phyloP scores from a whole-genome alignment of 2,329 filamentous ascomycete species.

The Beauveria asiatica region DNA sequence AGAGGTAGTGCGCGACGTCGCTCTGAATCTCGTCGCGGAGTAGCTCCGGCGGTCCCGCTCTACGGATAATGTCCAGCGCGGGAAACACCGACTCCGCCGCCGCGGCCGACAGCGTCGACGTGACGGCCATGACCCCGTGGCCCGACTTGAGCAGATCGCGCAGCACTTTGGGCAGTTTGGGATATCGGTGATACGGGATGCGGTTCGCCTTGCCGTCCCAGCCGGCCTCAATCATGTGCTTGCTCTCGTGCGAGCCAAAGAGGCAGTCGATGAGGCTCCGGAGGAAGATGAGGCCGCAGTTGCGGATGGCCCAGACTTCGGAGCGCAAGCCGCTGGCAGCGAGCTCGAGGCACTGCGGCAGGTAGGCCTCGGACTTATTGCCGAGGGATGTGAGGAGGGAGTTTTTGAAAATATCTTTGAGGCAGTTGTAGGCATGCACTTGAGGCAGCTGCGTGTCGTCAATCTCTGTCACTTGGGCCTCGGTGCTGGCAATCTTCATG shows the following conservation, averaged over 20 bases:
- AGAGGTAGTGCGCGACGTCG: conserved; percentile 54
- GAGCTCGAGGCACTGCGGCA: conserved; percentile 68
- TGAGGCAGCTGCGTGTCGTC: conserved; percentile 68
- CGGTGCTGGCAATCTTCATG: conserved; percentile 46
- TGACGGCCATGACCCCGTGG: conserved; percentile 34
- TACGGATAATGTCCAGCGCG: conserved; percentile 70
- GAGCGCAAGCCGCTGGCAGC: conserved; percentile 73
- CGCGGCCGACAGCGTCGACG: conserved; percentile 22
- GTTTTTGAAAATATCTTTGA: conserved; percentile 86
- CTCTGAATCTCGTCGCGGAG: conserved; percentile 46
- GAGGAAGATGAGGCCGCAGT: conserved; percentile 84
- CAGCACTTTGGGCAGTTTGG: conserved; percentile 55
- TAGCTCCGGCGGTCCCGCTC: conserved; percentile 56
- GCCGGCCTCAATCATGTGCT: conserved; percentile 48
- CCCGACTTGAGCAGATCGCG: conserved; percentile 51
- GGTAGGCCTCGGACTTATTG: conserved; percentile 61
- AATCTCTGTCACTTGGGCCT: conserved; percentile 45
- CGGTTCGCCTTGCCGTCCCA: conserved; percentile 57
- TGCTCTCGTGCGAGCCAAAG: conserved; percentile 68
- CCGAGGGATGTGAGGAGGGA: conserved; percentile 66
- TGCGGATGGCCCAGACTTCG: conserved; percentile 85
- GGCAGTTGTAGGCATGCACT: conserved; percentile 88
- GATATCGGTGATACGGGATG: conserved; percentile 63
- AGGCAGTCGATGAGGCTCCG: conserved; percentile 74
- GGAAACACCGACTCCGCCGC: conserved; percentile 69